Evolutionary conservation across 148 eudicot species (phyloP), one percentile per base, ranked within the genome.

Genomic region (Chenopodium suecicum): DNA sequence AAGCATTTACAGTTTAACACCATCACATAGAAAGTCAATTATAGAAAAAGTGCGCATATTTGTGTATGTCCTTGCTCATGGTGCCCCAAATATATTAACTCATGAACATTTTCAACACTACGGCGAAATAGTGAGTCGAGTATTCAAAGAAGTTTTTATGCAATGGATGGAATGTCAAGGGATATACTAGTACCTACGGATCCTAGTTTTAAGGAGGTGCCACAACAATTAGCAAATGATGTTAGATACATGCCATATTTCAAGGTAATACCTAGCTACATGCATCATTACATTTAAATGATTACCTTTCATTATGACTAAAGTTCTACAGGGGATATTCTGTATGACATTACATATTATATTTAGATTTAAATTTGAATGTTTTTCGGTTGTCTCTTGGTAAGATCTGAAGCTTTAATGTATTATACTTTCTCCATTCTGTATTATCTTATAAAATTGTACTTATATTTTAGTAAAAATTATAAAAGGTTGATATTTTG

Each of bases 81-180:
- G 76, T 19, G 62, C 29, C 17, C 37, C 77, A 0, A 54, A 77
- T 72, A 31, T 78, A 31, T 66, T 27, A 47, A 46, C 44, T 4
- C 77, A 73, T 62, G 72, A 83, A 31, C 81, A 23, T 22, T 78
- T 83, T 25, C 81, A 83, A 46, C 48, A 52, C 16, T 83, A 48
- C 0, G 62, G 72, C 17, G 73, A 72, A 69, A 78, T 67, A 1
- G 32, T 65, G 7, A 76, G 71, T 70, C 46, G 78, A 73, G 63
- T 65, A 1, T 78, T 83, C 19, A 73, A 78, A 60, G 27, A 83
- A 76, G 81, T 78, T 52, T 9, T 82, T 17, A 83, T 46, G 77
- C 23, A 1, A 64, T 48, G n/a, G 63, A 17, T 41, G 81, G 54
- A 5, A 19, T 78, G 0, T 47, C 70, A 32, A 77, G 29, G 48